phyloP scores from a whole-genome alignment of 306 rosid species.

The Castanopsis chinensis region DNA sequence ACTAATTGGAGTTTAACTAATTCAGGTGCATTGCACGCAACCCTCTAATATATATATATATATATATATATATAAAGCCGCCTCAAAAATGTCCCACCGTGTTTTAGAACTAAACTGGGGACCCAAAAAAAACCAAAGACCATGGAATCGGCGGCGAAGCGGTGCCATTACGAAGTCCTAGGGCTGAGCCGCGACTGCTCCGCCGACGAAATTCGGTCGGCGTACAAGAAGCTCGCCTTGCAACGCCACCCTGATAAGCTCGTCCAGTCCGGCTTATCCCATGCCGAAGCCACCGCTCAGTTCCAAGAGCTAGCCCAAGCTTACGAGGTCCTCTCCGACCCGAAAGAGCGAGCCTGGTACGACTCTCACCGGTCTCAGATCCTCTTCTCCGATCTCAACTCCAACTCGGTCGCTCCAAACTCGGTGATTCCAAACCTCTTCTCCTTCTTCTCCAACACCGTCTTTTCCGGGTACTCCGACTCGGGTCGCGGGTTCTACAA shows the following conservation, averaged over 20 bases:
- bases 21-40: too few relatives aligned
- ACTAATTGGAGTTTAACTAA: too few relatives aligned
- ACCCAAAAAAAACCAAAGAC: slow-evolving; percentile 12
- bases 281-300: slow-evolving; percentile 74
- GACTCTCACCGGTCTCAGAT: slow-evolving; percentile 95
- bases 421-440: slow-evolving; percentile 71
- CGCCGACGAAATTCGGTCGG: slow-evolving; percentile 74
- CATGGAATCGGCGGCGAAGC: slow-evolving; percentile 55
- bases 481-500: slow-evolving; percentile 66
- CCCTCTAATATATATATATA: too few relatives aligned
- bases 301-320: slow-evolving; percentile 95
- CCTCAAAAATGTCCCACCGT: too few relatives aligned
- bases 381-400: slow-evolving; percentile 72
- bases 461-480: slow-evolving; percentile 65
- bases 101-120: background rate
- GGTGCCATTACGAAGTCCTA: slow-evolving; percentile 95
- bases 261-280: slow-evolving; percentile 71
- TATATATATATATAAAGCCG: too few relatives aligned
- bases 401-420: slow-evolving; percentile 37
- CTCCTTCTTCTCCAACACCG: slow-evolving; percentile 86
- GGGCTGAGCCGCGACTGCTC: slow-evolving; percentile 56
- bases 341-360: slow-evolving; percentile 94
- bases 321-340: slow-evolving; percentile 92
- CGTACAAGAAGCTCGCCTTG: slow-evolving; percentile 74
- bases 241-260: slow-evolving; percentile 98